Conservation (phyloP, 1,284 basidiomycete species). For the Exsudoporus floridanus region DNA sequence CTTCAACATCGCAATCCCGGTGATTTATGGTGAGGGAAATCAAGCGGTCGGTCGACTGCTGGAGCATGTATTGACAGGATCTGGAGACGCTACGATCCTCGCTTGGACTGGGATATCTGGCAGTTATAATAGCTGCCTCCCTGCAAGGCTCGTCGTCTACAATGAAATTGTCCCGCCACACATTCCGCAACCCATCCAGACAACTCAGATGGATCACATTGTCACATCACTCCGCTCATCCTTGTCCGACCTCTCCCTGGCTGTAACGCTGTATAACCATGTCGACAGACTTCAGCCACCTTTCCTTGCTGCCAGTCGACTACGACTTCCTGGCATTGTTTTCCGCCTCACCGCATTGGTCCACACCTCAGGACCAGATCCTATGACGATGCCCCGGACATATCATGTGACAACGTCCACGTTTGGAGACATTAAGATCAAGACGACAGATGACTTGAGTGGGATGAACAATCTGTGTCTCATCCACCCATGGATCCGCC, state of each 20-base stretch:
- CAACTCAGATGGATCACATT: not conserved
- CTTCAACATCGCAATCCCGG: not conserved
- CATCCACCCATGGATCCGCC: constrained; percentile 13
- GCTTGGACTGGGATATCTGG: not conserved
- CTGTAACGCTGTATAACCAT: not conserved
- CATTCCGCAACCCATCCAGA: not conserved
- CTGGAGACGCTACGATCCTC: not conserved
- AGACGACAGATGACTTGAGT: not conserved
- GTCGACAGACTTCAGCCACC: not conserved
- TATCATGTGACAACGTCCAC: not conserved
- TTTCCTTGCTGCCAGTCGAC: not conserved
- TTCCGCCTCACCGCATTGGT: constrained; percentile 5
- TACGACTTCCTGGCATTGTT: constrained; percentile 7
- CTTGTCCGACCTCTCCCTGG: not conserved
- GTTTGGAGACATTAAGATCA: constrained; percentile 5
- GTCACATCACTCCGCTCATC: not conserved
- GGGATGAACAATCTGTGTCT: not conserved
- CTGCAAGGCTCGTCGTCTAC: constrained; percentile 8
- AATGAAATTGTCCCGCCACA: constrained; percentile 7
- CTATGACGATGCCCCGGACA: not conserved
- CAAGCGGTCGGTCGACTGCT: not conserved
- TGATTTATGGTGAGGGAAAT: not conserved
- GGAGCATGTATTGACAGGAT: not conserved
- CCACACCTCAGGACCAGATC: not conserved
- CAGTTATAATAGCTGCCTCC: constrained; percentile 12